A percentile compares a stretch with the other conserved stretches of the same genome.
Conservation (phyloP, 1,284 basidiomycete genomes). For the Mycena sp. region DNA sequence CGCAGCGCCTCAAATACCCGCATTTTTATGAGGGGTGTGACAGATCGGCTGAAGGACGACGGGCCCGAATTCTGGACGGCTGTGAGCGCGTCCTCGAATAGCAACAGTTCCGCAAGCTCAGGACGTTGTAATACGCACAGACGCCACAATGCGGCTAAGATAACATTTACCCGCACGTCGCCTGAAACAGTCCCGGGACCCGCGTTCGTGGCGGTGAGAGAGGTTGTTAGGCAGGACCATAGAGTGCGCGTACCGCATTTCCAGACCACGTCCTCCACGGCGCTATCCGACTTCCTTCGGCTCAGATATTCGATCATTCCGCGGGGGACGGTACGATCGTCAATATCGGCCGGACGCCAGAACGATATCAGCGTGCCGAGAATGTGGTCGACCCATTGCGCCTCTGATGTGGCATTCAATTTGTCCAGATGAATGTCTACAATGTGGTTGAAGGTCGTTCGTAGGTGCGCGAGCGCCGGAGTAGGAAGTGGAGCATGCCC, state of each 20-base stretch:
- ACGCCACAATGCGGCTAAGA: neutral
- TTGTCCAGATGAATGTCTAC: neutral
- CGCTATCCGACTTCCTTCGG: neutral
- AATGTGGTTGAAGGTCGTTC: neutral
- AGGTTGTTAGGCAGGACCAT: neutral
- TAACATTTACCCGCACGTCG: too few species aligned
- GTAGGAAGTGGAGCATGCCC: neutral
- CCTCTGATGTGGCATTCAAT: neutral
- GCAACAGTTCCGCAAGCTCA: neutral
- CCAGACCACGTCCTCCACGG: neutral
- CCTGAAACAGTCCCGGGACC: neutral
- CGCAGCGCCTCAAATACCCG: neutral
- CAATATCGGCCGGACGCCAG: neutral
- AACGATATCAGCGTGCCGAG: neutral
- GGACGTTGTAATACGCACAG: neutral
- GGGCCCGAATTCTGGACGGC: neutral
- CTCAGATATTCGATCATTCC: neutral
- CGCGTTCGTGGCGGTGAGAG: neutral
- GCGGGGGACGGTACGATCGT: neutral
- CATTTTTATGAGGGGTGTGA: neutral
- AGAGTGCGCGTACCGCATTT: neutral
- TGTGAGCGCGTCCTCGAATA: neutral
- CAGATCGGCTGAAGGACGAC: neutral
- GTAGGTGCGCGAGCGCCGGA: neutral
- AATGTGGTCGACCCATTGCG: neutral